Evolutionary conservation across 2,329 filamentous ascomycete species (phyloP), one percentile per base, ranked within the genome.

Genomic region (Phialophora macrospora): DNA sequence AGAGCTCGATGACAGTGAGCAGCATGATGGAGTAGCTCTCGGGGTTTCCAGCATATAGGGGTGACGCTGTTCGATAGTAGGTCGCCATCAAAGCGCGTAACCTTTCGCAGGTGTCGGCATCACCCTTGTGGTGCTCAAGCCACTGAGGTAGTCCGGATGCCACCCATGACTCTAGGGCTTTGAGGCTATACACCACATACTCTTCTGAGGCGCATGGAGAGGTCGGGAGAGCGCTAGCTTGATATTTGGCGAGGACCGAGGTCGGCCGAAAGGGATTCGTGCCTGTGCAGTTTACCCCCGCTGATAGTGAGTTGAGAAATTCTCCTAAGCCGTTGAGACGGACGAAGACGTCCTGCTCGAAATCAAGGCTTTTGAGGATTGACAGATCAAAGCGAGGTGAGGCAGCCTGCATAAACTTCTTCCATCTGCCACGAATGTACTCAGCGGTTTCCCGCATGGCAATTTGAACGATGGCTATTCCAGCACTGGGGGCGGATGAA

Each of bases 1-100:
- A 58, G 32, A 58, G 55, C 32, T 58, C 55, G 12, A 48, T n/a
- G 22, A 58, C n/a, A 9, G 55, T 58, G 2, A 58, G 22, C 22
- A 58, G 55, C 34, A 58, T 4, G 2, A 28, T 28, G 32, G 55
- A 58, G 17, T 28, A 24, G 38, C 30, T 26, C 38, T 58, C 55
- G 8, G 55, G 34, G 20, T 58, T 58, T 26, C 34, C 55, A 24
- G 55, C 6, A 58, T 58, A 58, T 20, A 44, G n/a, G 5, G 55
- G 38, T 41, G 55, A 44, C n/a, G 55, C 55, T 1, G 34, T 26
- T 46, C 55, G 30, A 46, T 46, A 46, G 22, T 58, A 58, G 3
- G 28, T 22, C 17, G 4, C 6, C 11, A 58, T 58, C 20, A 41
- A 30, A 3, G 14, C 38, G 11, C 55, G 20, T n/a, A 58, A 24